A percentile compares a stretch with the other conserved stretches of the same genome.
Conservation (phyloP, 345 rosid genomes). For the Combretum micranthum region DNA sequence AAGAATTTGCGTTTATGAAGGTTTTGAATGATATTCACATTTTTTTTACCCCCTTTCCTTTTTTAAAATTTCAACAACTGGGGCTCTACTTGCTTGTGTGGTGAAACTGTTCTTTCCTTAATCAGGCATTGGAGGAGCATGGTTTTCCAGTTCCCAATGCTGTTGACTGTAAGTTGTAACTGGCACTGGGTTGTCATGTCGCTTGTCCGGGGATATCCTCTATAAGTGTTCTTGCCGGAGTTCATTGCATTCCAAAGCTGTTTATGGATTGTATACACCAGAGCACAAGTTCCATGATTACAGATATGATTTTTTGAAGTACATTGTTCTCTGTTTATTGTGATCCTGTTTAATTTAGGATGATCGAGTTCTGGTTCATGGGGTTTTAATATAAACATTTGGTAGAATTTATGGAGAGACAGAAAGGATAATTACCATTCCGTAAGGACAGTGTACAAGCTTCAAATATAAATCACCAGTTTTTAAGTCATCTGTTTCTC, state of each 20-base stretch:
- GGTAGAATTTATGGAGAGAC: no score
- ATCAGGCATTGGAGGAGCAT: conserved; percentile 84
- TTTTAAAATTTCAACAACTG: neutral
- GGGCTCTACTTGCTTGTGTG: no score
- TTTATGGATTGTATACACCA: no score
- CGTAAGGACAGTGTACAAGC: no score
- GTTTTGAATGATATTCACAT: conserved; percentile 21
- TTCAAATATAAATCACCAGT: no score
- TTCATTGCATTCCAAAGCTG: neutral
- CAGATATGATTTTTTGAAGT: neutral
- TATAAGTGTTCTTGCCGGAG: conserved; percentile 39
- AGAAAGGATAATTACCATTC: no score
- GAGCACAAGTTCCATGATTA: no score
- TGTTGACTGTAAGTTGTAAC: conserved; percentile 82
- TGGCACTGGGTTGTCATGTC: conserved; percentile 96
- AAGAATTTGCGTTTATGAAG: conserved; percentile 94
- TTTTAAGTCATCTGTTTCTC: no score
- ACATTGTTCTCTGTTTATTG: neutral
- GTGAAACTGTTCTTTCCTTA: conserved; percentile 9
- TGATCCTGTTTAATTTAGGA: neutral
- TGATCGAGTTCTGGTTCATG: no score
- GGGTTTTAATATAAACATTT: no score
- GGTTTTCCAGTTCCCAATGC: conserved; percentile 89
- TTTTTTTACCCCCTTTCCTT: conserved; percentile 6
- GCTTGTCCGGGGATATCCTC: conserved; percentile 81